Percentiles rank a stretch among this genome's conserved stretches.
phyloP scores from a whole-genome alignment of 257 asterid species.

The Solanum rostratum region DNA sequence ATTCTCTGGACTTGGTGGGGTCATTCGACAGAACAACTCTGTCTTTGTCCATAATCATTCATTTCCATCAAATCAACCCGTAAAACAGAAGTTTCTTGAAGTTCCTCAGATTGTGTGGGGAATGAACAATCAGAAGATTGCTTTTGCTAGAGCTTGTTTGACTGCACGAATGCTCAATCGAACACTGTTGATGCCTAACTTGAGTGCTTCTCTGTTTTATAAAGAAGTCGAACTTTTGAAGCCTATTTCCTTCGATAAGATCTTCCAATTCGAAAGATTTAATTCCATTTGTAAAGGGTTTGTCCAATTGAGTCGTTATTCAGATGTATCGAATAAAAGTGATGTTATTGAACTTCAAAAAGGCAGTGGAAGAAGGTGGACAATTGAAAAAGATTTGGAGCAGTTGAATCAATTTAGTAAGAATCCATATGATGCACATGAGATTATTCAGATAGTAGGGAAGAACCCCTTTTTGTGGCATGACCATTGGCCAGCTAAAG shows the following conservation, averaged over 20 bases:
- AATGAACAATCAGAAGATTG: conserved; percentile 78
- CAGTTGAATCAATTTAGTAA: conserved; percentile 40
- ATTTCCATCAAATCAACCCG: background rate
- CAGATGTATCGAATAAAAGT: conserved; percentile 35
- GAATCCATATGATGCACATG: conserved; percentile 25
- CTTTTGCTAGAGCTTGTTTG: conserved; percentile 80
- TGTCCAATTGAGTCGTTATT: conserved; percentile 38
- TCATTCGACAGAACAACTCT: conserved; percentile 16
- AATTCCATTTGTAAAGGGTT: conserved; percentile 71
- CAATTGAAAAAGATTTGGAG: conserved; percentile 41
- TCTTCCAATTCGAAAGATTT: conserved; percentile 56
- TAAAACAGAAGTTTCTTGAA: conserved; percentile 42
- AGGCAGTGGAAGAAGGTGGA: conserved; percentile 94
- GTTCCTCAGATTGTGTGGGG: conserved; percentile 93
- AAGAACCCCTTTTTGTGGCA: conserved; percentile 93
- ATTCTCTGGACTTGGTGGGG: conserved; percentile 20
- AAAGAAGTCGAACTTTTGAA: conserved; percentile 68
- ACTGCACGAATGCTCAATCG: conserved; percentile 69
- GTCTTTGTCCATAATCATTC: conserved; percentile 5
- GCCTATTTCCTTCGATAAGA: conserved; percentile 61
- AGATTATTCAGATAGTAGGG: conserved; percentile 43
- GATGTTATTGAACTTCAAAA: conserved; percentile 50
- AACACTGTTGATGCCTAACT: conserved; percentile 73
- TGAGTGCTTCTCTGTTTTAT: conserved; percentile 86
- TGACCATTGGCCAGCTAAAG: conserved; percentile 85